Evolutionary conservation across 352 stramenopile species (phyloP), one percentile per base, ranked within the genome.

Genomic region (Elongisporangium prolatum): DNA sequence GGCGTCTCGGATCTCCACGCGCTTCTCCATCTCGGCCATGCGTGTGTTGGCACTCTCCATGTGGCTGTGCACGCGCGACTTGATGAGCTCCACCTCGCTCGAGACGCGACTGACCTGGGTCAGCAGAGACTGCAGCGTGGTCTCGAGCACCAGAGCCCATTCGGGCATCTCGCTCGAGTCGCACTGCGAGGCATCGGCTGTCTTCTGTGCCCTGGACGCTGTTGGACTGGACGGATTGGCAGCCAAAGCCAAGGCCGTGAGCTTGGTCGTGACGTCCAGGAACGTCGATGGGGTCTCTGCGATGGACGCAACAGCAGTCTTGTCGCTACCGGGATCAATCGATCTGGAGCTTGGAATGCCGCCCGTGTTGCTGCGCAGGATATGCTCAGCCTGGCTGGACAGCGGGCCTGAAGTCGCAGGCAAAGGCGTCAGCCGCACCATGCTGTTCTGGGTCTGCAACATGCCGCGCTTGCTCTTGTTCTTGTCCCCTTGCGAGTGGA

Each of bases 61-160:
- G 24, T 84, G 69, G 17, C 59, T 51, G 50, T 84, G 54, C n/a
- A 86, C 60, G n/a, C 74, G 67, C 0, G 54, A 25, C 48, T 76
- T 81, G 51, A 90, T 65, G 21, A 57, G 48, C 28, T 90, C 74
- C 21, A 90, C 71, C 25, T 90, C 80, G 37, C 61, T 65, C 1
- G 75, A 85, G 1, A 90, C 80, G 2, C 61, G 68, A 13, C 62
- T 56, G 10, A 90, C 77, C 24, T 90, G 77, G 20, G 60, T 53
- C 16, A 90, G 56, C 47, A 90, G 78, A 22, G 50, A 69, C 48
- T 87, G 74, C 52, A 90, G 72, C 21, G 74, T 81, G 20, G 61
- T 56, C 38, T 88, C 72, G 47, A 90, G 68, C 17, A 70, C 37
- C 21, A 81, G 51, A 7, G 76, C 77, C 77, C 77, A 90, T 24